Base-by-base conservation (phyloP, 257 asterid genomes). In the Thymus quinquecostatus region DNA sequence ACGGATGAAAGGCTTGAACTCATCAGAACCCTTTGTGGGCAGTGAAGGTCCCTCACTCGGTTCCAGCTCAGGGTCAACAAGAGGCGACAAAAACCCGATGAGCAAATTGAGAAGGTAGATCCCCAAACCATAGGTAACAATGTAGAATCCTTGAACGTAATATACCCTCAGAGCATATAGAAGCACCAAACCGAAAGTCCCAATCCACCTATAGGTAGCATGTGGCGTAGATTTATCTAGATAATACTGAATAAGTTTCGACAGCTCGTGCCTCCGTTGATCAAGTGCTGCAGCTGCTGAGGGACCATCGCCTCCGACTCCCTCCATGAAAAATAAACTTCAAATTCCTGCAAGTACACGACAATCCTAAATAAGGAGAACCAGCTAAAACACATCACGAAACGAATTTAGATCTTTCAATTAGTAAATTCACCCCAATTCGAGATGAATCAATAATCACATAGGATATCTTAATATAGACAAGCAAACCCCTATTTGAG, bases 21-120 rank as follows among this genome's bases (percentile, higher is more conserved):
- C 98, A 78, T 92, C 98, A 7, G 98, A 92, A 61, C 98, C 98
- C 82, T 89, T 92, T 7, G 97, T 92, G 12, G 98, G 98, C 33
- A 92, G 82, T 78, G 85, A 10, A 29, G 96, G 97, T 47, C 97
- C 97, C 53, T 59, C 64, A 13, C 28, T 59, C 5, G 64, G 64
- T 33, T 92, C 98, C 70, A 87, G 32, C 82, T 88, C 96, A 2
- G 97, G 97, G 80, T 92, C 98, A 80, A 88, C 98, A 56, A 92
- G 98, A 62, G 98, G 98, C 10, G 98, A 92, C 81, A 92, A 82
- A 80, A 92, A 92, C 58, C 97, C 97, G 34, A 92, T 92, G 74
- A 92, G 88, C 82, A 90, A 75, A 82, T 90, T 90, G 74, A 92
- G 88, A 77, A 92, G 63, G 71, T 92, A 92, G 83, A 92, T 90